Conservation (phyloP, 2,329 filamentous ascomycete genomes). For the Colletotrichum sp. region DNA sequence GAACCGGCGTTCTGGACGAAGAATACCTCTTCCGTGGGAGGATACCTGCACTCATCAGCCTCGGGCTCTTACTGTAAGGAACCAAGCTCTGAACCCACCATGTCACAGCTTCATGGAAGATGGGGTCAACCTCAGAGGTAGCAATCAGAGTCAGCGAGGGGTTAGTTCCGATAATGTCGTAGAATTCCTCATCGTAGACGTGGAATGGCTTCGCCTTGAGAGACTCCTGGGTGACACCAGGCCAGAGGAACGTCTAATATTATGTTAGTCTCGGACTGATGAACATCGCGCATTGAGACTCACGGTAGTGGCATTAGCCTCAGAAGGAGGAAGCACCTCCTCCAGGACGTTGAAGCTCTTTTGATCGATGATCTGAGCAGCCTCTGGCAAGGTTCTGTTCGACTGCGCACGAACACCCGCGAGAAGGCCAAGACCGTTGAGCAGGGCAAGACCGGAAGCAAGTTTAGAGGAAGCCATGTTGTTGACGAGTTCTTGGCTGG, state of each 20-base stretch:
- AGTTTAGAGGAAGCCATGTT: not conserved
- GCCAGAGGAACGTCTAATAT: slow-evolving; percentile 45
- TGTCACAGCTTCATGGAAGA: slow-evolving; percentile 62
- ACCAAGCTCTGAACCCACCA: slow-evolving; percentile 35
- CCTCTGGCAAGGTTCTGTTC: not conserved
- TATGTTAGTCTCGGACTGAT: not conserved
- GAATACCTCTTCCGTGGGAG: slow-evolving; percentile 55
- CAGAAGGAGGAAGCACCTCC: slow-evolving; percentile 38
- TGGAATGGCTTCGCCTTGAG: slow-evolving; percentile 43
- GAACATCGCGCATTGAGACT: not conserved
- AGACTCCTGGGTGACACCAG: slow-evolving; percentile 41
- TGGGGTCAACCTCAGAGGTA: slow-evolving; percentile 44
- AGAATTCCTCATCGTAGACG: slow-evolving; percentile 57
- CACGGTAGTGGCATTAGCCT: slow-evolving; percentile 41
- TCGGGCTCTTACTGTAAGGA: too few species aligned
- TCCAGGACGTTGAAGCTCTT: slow-evolving; percentile 47
- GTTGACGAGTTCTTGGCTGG: not conserved
- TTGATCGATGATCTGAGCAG: slow-evolving; percentile 48
- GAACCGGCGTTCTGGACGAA: slow-evolving; percentile 59
- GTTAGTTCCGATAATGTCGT: slow-evolving; percentile 50
- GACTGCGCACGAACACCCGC: slow-evolving; percentile 18
- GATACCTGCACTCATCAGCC: slow-evolving; percentile 25
- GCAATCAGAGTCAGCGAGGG: slow-evolving; percentile 57
- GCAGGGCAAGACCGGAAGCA: not conserved
- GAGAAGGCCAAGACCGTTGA: slow-evolving; percentile 26